A percentile compares a stretch with the other conserved stretches of the same genome.
phyloP scores from a whole-genome alignment of 768 basidiomycete species.

The Collybiopsis confluens region DNA sequence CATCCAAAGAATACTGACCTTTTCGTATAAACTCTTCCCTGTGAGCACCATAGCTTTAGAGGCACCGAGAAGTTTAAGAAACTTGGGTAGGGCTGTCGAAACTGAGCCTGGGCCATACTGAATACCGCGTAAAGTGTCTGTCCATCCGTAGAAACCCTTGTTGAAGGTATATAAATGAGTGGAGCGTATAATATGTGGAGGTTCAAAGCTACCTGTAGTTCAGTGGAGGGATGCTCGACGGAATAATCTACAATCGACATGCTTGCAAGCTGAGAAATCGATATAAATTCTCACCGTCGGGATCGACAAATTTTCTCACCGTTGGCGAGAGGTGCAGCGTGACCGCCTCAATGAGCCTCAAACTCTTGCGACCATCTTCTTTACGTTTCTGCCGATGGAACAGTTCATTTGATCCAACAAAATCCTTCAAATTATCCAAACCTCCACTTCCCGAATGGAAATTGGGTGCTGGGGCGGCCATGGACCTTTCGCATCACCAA shows the following conservation, averaged over 20 bases:
- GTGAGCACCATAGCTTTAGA: conserved; percentile 71
- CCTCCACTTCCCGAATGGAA: conserved; percentile 41
- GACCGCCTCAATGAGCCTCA: not conserved
- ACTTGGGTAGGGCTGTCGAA: conserved; percentile 56
- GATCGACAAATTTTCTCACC: too few relatives aligned
- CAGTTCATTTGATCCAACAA: conserved; percentile 6
- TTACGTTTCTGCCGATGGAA: not conserved
- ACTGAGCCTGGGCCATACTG: conserved; percentile 72
- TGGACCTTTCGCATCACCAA: conserved; percentile 27
- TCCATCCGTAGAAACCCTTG: conserved; percentile 66
- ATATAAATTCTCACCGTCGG: too few relatives aligned
- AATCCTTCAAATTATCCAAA: conserved; percentile 28
- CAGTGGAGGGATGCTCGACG: not conserved
- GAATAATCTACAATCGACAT: conserved; percentile 7
- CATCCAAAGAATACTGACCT: conserved; percentile 50
- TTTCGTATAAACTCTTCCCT: conserved; percentile 61
- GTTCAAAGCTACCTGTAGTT: not conserved
- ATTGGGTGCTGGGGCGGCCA: conserved; percentile 32
- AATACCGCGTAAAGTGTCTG: conserved; percentile 62
- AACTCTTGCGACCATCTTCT: not conserved
- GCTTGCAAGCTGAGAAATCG: not conserved
- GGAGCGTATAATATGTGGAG: not conserved
- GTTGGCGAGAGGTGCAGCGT: not conserved
- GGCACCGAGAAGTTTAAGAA: conserved; percentile 49
- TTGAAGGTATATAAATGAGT: too few relatives aligned